Evolutionary conservation across 169 alveolate species (phyloP).

Genomic region (Neospora caninum): DNA sequence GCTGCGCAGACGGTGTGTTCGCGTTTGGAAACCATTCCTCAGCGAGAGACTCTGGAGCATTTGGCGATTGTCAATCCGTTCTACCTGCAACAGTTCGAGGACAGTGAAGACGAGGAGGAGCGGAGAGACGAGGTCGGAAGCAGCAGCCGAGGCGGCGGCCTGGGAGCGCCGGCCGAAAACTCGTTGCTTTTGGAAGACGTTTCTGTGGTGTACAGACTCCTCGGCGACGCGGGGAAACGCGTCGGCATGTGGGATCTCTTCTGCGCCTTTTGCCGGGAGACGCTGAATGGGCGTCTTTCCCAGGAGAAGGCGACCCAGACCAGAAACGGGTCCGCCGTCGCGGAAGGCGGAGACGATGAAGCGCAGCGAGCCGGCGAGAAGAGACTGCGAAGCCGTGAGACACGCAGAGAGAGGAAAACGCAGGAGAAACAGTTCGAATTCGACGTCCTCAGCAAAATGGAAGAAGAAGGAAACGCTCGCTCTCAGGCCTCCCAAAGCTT

Average conservation of each 20-base stretch:
- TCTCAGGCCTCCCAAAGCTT: background rate
- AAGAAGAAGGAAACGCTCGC: background rate
- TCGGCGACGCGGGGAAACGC: background rate
- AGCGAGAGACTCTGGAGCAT: background rate
- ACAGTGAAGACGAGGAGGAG: background rate
- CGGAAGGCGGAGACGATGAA: background rate
- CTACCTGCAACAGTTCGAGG: background rate
- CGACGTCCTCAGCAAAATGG: background rate
- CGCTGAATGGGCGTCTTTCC: background rate
- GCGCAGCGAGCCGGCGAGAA: background rate
- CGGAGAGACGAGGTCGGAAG: background rate
- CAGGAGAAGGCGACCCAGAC: background rate
- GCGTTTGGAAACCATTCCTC: background rate
- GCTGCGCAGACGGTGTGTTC: background rate
- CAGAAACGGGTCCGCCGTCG: too few species aligned
- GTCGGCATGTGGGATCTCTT: constrained; percentile 7
- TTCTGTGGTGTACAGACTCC: background rate
- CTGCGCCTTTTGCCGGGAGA: constrained; percentile 19
- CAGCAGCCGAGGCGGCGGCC: background rate
- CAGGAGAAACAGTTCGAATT: background rate
- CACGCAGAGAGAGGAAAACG: background rate
- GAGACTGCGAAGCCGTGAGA: background rate
- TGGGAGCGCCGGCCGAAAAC: background rate
- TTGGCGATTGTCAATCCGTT: background rate
- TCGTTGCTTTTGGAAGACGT: background rate